Conservation (phyloP, 352 stramenopile genomes). For the Globisporangium nodosum region DNA sequence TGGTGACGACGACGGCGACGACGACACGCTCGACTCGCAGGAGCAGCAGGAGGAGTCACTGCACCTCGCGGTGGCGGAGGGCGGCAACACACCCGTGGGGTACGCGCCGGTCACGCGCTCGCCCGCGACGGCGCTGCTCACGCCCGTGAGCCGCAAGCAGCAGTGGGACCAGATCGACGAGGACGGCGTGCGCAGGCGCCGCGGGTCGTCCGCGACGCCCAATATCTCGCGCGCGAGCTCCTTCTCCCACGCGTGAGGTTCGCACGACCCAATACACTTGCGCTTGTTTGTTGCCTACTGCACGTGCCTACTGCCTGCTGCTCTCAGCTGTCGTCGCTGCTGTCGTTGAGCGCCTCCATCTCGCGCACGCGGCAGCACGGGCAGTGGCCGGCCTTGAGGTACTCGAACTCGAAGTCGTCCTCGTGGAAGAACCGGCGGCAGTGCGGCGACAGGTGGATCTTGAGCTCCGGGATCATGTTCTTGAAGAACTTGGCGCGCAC, state of each 20-base stretch:
- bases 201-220: slow-evolving; percentile 17
- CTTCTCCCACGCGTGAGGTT: slow-evolving; percentile 25
- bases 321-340: slow-evolving; percentile 10
- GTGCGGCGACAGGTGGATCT: slow-evolving; percentile 84
- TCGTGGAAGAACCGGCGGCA: slow-evolving; percentile 94
- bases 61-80: slow-evolving; percentile 29
- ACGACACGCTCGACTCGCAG: slow-evolving; percentile 19
- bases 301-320: background rate
- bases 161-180: slow-evolving; percentile 49
- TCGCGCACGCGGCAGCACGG: slow-evolving; percentile 83
- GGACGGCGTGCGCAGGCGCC: slow-evolving; percentile 24
- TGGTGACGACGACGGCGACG: slow-evolving; percentile 23
- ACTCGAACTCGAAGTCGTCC: slow-evolving; percentile 94
- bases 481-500: slow-evolving; percentile 79
- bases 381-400: slow-evolving; percentile 83
- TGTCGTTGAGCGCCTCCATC: slow-evolving; percentile 20
- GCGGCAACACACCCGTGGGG: slow-evolving; percentile 48
- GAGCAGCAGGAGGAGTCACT: slow-evolving; percentile 25
- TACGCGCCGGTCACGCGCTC: slow-evolving; percentile 38
- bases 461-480: slow-evolving; percentile 93
- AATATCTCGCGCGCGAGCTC: slow-evolving; percentile 23
- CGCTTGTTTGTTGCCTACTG: background rate
- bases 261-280: background rate
- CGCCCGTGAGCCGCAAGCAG: slow-evolving; percentile 36
- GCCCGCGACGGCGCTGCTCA: slow-evolving; percentile 50